Base-by-base conservation (phyloP, 768 basidiomycete genomes). In the Tricholoma matsutake region DNA sequence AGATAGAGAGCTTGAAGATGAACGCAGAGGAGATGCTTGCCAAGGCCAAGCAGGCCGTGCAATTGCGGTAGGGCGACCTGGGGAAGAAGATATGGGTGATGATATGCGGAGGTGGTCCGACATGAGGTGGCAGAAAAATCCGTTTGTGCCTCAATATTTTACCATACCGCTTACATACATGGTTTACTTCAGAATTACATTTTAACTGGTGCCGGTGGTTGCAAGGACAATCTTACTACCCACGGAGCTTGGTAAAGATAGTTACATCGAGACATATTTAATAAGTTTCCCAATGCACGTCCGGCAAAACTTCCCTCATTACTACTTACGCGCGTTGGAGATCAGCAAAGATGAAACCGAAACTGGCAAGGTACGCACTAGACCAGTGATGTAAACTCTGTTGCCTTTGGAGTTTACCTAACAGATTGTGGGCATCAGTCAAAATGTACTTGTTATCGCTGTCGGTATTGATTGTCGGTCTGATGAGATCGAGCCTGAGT, bases 271-370 rank as follows among this genome's bases (percentile, higher is more conserved):
- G 32, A 16, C n/a, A 25, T 39, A 32, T 32, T 72, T 75, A 94
- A 72, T 87, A 93, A 6, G 86, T 88, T 73, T 91, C 88, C 92
- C 92, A 94, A 63, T 88, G 78, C 11, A 82, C 65, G 61, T 89
- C 83, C 0, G 88, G 84, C 64, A 94, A 67, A n/a, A 91, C 82
- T 32, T 86, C 74, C 59, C 91, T 83, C 92, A 96, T 95, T 34
- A 92, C 88, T 89, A 60, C 2, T 18, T 11, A 47, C 37, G 14
- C 53, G 39, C 54, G n/a, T n/a, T n/a, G n/a, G n/a, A n/a, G n/a
- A n/a, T 61, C 62, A 63, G 60, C 54, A 64, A 37, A 29, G 31
- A 56, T 14, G 34, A 7, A 16, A 13, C 47, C 3, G 16, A 28
- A 14, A n/a, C 9, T 37, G 58, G 51, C 29, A 65, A 54, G 43